Conservation (phyloP, 1,284 basidiomycete species). For the Ustanciosporium gigantosporum region DNA sequence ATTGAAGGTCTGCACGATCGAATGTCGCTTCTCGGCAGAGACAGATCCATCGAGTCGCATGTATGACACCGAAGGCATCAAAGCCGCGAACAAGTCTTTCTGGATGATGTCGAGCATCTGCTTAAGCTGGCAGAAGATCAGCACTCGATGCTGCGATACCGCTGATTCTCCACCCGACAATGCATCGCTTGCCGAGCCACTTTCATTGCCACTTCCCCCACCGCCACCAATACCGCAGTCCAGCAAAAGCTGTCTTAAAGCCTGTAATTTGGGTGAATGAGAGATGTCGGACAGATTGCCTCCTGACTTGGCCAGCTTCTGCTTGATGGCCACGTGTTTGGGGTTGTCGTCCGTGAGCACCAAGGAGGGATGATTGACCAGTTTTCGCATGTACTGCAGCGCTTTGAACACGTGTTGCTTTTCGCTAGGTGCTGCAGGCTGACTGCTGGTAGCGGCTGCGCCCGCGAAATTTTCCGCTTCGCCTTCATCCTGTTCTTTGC, state of each 20-base stretch:
- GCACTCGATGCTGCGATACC: slow-evolving; percentile 91
- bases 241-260: slow-evolving; percentile 59
- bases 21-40: slow-evolving; percentile 51
- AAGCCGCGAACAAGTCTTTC: slow-evolving; percentile 81
- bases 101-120: slow-evolving; percentile 99
- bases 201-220: slow-evolving; percentile 61
- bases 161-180: slow-evolving; percentile 62
- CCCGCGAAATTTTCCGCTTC: slow-evolving; percentile 58
- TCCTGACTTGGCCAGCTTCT: slow-evolving; percentile 64
- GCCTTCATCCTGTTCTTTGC: slow-evolving; percentile 68
- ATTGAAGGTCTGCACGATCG: slow-evolving; percentile 95
- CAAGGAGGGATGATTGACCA: slow-evolving; percentile 89
- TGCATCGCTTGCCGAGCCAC: slow-evolving; percentile 64
- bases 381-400: slow-evolving; percentile 91
- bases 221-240: slow-evolving; percentile 89
- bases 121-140: slow-evolving; percentile 99
- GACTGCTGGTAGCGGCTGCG: slow-evolving; percentile 60
- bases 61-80: slow-evolving; percentile 95
- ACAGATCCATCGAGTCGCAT: slow-evolving; percentile 84
- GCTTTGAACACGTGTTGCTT: slow-evolving; percentile 64
- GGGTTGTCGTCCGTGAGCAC: slow-evolving; percentile 47
- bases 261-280: slow-evolving; percentile 91
- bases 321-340: slow-evolving; percentile 69
- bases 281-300: slow-evolving; percentile 73
- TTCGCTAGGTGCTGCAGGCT: slow-evolving; percentile 59